Evolutionary conservation across 2,329 filamentous ascomycete species (phyloP).

Genomic region (Hortaea sp.): DNA sequence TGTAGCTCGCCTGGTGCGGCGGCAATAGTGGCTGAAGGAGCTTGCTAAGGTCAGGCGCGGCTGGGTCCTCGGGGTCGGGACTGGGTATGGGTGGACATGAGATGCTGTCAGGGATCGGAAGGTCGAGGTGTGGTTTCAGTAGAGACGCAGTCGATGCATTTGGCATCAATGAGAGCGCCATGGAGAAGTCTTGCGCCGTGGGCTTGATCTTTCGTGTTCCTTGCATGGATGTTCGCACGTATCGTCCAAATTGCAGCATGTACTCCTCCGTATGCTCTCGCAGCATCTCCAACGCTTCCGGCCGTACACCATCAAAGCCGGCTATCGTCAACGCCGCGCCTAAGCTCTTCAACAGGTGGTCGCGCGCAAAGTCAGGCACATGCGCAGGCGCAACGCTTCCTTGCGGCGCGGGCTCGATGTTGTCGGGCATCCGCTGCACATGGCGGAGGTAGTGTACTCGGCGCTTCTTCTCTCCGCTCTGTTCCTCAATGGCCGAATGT

Average conservation of each 20-base stretch:
- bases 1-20: conserved; percentile 39
- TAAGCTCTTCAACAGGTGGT: conserved; percentile 47
- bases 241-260: conserved; percentile 44
- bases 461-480: conserved; percentile 8
- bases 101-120: conserved; percentile 22
- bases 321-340: conserved; percentile 39
- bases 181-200: conserved; percentile 50
- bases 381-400: not conserved
- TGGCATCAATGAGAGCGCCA: conserved; percentile 34
- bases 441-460: conserved; percentile 15
- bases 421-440: conserved; percentile 17
- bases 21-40: conserved; percentile 42
- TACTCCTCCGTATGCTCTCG: conserved; percentile 48
- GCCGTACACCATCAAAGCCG: conserved; percentile 46
- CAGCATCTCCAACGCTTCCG: conserved; percentile 48
- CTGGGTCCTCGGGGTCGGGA: conserved; percentile 29
- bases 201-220: conserved; percentile 45
- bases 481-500: not conserved
- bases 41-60: conserved; percentile 35
- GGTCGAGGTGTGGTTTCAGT: conserved; percentile 32
- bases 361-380: conserved; percentile 44
- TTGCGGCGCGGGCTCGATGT: conserved; percentile 29
- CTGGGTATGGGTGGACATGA: conserved; percentile 31
- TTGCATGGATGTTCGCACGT: conserved; percentile 49
- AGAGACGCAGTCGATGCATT: conserved; percentile 27